Base-by-base conservation (phyloP, 768 basidiomycete species). In the Paxillus involutus region DNA sequence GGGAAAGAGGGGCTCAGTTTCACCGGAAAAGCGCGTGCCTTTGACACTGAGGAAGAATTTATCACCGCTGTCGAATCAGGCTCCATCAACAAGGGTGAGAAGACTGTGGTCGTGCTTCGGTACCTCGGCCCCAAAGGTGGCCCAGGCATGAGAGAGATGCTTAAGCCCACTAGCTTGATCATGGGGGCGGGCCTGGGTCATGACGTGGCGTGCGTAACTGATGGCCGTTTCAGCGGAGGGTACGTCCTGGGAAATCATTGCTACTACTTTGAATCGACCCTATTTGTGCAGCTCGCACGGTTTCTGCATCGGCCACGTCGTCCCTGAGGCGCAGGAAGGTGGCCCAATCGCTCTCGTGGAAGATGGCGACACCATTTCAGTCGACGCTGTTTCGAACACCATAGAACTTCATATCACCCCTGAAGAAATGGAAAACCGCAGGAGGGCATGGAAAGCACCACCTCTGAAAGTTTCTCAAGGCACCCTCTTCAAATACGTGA, bases 81-180 rank as follows among this genome's bases (percentile, higher is more conserved):
- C 39, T 84, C 85, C 19, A 90, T 98, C 76, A 91, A 91, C 71
- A 86, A 89, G 72, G 94, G 94, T 7, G 94, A 97, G 75, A 99
- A 98, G 81, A 95, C 93, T 2, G 96, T 97, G 16, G 91, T 89
- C 52, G 90, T 99, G 52, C 77, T 99, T 67, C 81, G 97, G 45
- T 98, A 99, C 70, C 85, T 99, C 60, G 97, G 97, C 45, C 96
- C 96, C 29, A 89, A 93, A 75, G 96, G 96, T 57, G 97, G 96
- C 54, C 96, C 96, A 33, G 94, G 94, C 58, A 99, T 99, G 96
- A 96, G 94, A 47, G 97, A 99, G 77, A 99, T 99, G 97, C 80
- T 98, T 54, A 98, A 98, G 70, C 95, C 95, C 24, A 98, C 96
- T 32, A 92, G 91, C 76, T 70, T 98, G 65, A 94, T 99, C 71